These are phyloP conservation scores for Psilocybe mexicana DNA, from an alignment of 1,284 basidiomycete genomes.

Conservation along the genomic window DNA sequence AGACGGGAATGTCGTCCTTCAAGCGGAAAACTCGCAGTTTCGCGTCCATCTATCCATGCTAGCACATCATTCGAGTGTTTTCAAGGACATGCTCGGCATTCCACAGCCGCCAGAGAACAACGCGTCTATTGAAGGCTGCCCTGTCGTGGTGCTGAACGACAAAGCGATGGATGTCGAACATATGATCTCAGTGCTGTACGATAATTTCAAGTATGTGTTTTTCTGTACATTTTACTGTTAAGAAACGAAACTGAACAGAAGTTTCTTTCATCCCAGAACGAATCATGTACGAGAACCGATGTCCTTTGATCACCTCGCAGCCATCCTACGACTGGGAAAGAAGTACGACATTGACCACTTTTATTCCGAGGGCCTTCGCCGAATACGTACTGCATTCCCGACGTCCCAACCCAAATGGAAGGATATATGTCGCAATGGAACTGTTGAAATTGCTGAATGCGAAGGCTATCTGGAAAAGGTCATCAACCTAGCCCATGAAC, in stretches of 20 bases:
- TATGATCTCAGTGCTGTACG: neutral
- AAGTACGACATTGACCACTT: slow-evolving; percentile 7
- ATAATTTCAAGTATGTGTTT: slow-evolving; percentile 2
- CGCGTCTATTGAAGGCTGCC: slow-evolving; percentile 4
- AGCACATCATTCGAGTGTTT: neutral
- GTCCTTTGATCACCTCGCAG: neutral
- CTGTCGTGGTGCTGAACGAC: neutral
- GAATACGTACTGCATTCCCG: neutral
- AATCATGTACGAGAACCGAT: neutral
- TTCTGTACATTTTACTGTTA: neutral
- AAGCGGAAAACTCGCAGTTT: slow-evolving; percentile 2
- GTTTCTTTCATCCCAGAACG: neutral
- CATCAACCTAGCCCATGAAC: too few relatives aligned
- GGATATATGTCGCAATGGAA: too few relatives aligned
- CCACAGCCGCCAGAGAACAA: neutral
- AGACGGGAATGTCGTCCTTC: slow-evolving; percentile 5
- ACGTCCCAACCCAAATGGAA: neutral
- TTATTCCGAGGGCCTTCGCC: neutral
- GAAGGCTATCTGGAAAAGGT: too few relatives aligned
- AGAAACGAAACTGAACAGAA: too few relatives aligned
- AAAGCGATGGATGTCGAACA: neutral
- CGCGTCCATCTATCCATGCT: slow-evolving; percentile 2
- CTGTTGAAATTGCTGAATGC: too few relatives aligned
- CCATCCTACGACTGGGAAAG: slow-evolving; percentile 4
- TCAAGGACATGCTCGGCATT: neutral